These are phyloP conservation scores for Xylaria arbuscula DNA, from an alignment of 2,329 filamentous ascomycete species.

Conservation along the genomic window DNA sequence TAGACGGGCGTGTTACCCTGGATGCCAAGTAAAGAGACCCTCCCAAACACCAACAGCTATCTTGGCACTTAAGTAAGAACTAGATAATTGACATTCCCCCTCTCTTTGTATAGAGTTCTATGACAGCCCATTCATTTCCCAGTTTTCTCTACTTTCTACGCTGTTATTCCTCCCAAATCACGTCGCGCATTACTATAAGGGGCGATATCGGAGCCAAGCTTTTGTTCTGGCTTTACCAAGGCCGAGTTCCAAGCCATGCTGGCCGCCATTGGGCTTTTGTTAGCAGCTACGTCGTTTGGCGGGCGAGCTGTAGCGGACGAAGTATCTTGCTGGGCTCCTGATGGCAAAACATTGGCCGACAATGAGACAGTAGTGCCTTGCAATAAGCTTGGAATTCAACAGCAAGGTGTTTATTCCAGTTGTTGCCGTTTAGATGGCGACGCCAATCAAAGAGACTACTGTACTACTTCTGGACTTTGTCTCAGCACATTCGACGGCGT, in stretches of 20 bases:
- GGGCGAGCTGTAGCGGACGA: neutral
- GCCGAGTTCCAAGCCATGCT: neutral
- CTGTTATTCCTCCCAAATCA: neutral
- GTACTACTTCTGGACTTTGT: neutral
- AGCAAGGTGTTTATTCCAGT: neutral
- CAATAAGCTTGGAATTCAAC: neutral
- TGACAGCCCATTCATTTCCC: neutral
- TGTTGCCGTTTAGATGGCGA: neutral
- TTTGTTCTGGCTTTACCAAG: neutral
- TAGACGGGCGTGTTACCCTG: neutral
- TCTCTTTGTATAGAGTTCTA: neutral
- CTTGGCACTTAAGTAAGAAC: neutral
- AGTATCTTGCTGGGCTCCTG: neutral
- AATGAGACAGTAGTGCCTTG: neutral
- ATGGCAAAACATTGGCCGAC: neutral
- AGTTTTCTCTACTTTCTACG: neutral
- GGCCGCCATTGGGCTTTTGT: neutral
- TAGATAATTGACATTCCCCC: neutral
- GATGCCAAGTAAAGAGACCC: neutral
- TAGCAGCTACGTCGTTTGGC: neutral
- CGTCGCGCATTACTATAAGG: neutral
- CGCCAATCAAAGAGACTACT: constrained; percentile 1
- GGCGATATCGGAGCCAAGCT: neutral
- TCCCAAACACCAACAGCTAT: neutral
- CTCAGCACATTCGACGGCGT: neutral